Conservation (phyloP, 2,329 filamentous ascomycete species). For the Aspergillus pseudoglaucus region DNA sequence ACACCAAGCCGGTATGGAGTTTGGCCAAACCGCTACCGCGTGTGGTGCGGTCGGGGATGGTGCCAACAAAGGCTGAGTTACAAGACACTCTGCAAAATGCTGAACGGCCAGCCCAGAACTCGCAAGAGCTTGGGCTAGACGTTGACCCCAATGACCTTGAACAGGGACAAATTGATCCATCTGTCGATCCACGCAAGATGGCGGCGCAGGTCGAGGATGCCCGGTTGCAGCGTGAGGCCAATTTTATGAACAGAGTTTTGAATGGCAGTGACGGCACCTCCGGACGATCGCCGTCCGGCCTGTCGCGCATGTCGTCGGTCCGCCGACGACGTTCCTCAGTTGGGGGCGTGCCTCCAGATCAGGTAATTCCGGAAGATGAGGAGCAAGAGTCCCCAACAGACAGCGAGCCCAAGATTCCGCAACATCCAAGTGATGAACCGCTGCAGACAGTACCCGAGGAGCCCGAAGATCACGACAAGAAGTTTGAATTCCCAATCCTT, state of each 20-base stretch:
- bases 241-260: slow-evolving; percentile 30
- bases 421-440: slow-evolving; percentile 12
- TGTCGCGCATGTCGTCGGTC: slow-evolving; percentile 19
- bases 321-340: slow-evolving; percentile 15
- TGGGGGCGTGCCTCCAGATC: slow-evolving; percentile 11
- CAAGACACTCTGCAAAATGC: slow-evolving; percentile 24
- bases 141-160: slow-evolving; percentile 40
- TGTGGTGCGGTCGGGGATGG: slow-evolving; percentile 49
- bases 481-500: neutral
- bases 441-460: slow-evolving; percentile 15
- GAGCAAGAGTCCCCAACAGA: slow-evolving; percentile 16
- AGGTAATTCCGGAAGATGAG: slow-evolving; percentile 15
- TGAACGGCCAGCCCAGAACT: slow-evolving; percentile 26
- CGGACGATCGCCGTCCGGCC: slow-evolving; percentile 10
- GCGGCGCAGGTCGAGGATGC: slow-evolving; percentile 42
- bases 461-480: slow-evolving; percentile 1
- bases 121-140: slow-evolving; percentile 28
- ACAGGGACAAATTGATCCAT: slow-evolving; percentile 35
- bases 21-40: slow-evolving; percentile 50
- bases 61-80: slow-evolving; percentile 39
- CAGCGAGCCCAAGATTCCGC: slow-evolving; percentile 4
- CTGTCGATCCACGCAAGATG: slow-evolving; percentile 33
- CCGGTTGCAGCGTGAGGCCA: slow-evolving; percentile 35
- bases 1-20: slow-evolving; percentile 48
- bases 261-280: slow-evolving; percentile 18